Conservation (phyloP, 2,329 filamentous ascomycete species). For the Aureobasidium zeae region DNA sequence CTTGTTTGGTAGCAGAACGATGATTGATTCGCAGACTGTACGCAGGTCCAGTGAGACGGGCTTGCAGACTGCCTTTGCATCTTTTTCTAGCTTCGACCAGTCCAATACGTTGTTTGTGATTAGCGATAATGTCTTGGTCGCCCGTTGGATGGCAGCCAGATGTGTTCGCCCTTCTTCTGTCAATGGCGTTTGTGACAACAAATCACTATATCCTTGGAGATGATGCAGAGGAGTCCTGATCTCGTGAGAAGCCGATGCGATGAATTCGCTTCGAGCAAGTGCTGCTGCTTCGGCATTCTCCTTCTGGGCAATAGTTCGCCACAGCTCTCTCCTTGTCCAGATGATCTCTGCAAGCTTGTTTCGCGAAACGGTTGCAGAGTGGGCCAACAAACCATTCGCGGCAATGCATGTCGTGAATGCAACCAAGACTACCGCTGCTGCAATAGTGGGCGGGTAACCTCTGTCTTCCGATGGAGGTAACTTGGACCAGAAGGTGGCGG, state of each 20-base stretch:
- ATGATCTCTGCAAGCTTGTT: conserved; percentile 28
- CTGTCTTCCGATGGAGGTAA: conserved; percentile 20
- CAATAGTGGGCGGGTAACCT: conserved; percentile 28
- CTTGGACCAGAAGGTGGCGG: conserved; percentile 27
- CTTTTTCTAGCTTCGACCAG: conserved; percentile 31
- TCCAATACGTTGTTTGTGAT: conserved; percentile 32
- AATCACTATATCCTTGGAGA: conserved; percentile 30
- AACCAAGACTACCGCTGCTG: conserved; percentile 26
- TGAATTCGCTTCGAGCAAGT: conserved; percentile 28
- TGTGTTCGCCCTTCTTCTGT: conserved; percentile 27
- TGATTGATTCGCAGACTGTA: conserved; percentile 28
- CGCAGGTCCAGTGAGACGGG: conserved; percentile 27
- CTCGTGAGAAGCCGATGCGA: conserved; percentile 30
- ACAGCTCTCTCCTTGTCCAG: conserved; percentile 26
- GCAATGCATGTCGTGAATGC: conserved; percentile 29
- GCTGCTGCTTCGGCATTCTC: conserved; percentile 29
- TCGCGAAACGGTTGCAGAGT: conserved; percentile 26
- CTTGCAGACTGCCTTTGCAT: conserved; percentile 25
- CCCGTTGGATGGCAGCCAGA: conserved; percentile 28
- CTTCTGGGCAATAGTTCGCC: conserved; percentile 29
- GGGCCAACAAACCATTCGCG: conserved; percentile 29
- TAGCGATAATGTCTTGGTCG: conserved; percentile 29
- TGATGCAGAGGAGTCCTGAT: conserved; percentile 32
- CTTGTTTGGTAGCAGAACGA: conserved; percentile 27
- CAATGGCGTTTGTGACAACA: conserved; percentile 27